Percentiles rank a stretch among this genome's conserved stretches.
These are phyloP conservation scores for Tricholoma terreum DNA, from an alignment of 768 basidiomycete species.

Conservation along the genomic window DNA sequence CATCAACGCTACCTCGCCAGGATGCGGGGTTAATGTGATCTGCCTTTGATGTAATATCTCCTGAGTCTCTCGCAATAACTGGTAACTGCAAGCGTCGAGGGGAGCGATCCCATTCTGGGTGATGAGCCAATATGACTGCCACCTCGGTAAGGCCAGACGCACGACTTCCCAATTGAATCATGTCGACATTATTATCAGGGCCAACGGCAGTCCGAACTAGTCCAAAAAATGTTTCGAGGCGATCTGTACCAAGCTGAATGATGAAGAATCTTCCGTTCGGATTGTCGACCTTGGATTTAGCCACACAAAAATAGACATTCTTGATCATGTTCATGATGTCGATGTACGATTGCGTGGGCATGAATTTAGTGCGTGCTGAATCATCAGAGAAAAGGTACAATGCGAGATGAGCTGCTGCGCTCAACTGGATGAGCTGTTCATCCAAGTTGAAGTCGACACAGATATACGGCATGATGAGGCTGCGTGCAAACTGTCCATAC, in stretches of 20 bases:
- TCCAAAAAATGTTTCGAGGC: neutral
- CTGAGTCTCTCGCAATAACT: neutral
- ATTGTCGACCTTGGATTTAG: neutral
- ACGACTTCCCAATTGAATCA: too few relatives aligned
- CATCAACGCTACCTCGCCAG: neutral
- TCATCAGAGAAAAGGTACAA: too few relatives aligned
- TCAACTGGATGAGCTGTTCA: too few relatives aligned
- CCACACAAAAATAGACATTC: neutral
- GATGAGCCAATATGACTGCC: too few relatives aligned
- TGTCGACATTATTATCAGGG: too few relatives aligned
- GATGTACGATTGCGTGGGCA: too few relatives aligned
- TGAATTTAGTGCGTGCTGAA: too few relatives aligned
- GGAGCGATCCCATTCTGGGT: too few relatives aligned
- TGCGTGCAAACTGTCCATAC: slow-evolving; percentile 18
- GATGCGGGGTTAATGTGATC: neutral
- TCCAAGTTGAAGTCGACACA: too few relatives aligned
- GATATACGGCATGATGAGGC: slow-evolving; percentile 24
- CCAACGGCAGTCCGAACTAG: neutral
- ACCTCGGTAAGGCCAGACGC: too few relatives aligned
- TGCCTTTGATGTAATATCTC: neutral
- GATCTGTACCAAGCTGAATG: neutral
- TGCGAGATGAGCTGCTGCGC: slow-evolving; percentile 27
- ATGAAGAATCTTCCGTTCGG: neutral
- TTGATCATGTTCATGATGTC: too few relatives aligned
- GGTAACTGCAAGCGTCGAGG: too few relatives aligned